These are phyloP conservation scores for Petunia hybrid DNA, from an alignment of 305 asterid genomes.

Conservation along the genomic window DNA sequence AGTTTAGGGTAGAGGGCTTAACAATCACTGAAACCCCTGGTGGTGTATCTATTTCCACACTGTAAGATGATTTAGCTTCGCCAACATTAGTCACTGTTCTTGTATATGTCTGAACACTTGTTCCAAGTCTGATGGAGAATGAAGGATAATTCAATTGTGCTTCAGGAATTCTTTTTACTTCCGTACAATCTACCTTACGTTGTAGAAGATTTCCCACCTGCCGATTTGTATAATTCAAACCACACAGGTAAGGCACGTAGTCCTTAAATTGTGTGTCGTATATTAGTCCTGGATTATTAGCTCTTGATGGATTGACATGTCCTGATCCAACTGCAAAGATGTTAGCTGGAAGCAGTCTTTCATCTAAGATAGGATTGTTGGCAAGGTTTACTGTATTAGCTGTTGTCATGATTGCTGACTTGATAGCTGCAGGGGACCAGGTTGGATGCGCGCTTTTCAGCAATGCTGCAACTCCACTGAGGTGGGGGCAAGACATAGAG, in stretches of 20 bases:
- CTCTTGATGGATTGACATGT: constrained; percentile 77
- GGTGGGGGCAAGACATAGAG: constrained; percentile 91
- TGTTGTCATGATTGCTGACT: constrained; percentile 83
- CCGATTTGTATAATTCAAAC: constrained; percentile 67
- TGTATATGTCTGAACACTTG: constrained; percentile 45
- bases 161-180: constrained; percentile 57
- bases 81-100: constrained; percentile 70
- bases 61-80: constrained; percentile 47
- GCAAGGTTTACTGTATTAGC: constrained; percentile 65
- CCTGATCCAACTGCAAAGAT: constrained; percentile 81
- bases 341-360: constrained; percentile 53
- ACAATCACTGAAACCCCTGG: neutral
- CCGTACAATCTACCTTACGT: constrained; percentile 49
- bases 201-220: constrained; percentile 42
- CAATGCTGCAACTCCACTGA: constrained; percentile 77
- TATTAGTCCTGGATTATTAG: constrained; percentile 78
- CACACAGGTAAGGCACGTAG: constrained; percentile 71
- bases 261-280: constrained; percentile 65
- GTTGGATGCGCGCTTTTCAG: constrained; percentile 73
- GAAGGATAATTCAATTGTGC: constrained; percentile 80
- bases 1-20: constrained; percentile 52
- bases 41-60: constrained; percentile 54
- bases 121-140: constrained; percentile 37
- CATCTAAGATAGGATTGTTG: constrained; percentile 59
- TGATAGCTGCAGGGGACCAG: constrained; percentile 82